Evolutionary conservation across 2,329 filamentous ascomycete species (phyloP), one percentile per base, ranked within the genome.

Genomic region (Cercospora sp.): DNA sequence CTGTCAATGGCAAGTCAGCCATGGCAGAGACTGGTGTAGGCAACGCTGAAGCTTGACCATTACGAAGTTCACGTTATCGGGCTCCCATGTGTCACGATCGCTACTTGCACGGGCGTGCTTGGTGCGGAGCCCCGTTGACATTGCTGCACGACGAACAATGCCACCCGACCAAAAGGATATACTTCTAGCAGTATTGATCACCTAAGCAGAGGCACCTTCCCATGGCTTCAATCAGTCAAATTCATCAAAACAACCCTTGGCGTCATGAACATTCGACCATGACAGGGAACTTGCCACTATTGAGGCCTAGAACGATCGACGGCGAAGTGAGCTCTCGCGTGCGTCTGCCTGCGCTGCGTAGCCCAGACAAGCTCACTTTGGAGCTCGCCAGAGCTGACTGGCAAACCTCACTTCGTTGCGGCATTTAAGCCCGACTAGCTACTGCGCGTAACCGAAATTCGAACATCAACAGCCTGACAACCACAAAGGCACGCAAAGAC

Each of bases 1-100:
- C 26, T 99, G 95, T 79, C 84, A 86, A 59, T 97, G 91, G 86
- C 94, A 98, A 80, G 91, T 96, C 26, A 80, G 80, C n/a, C 89
- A 90, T 73, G 94, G 94, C 3, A 85, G 92, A 72, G 87, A 91
- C 68, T 84, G 82, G 75, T 84, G 83, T 72, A 79, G 78, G 68
- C 73, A 69, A 66, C 70, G 75, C 42, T 76, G 66, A 74, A 33
- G 33, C n/a, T 60, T 18, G 16, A 12, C 12, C 31, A 7, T 13
- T 10, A 51, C 12, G 12, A 51, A 6, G 13, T 40, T 12, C 33
- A 40, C 33, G 13, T 40, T 40, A 40, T 40, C 33, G 13, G 33
- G 5, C 33, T 40, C 13, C 33, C 33, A 40, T 40, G 33, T 40
- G 33, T 40, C 33, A 40, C 33, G 13, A 40, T 40, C 33, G 33